Percentiles rank a stretch among this genome's conserved stretches.
phyloP scores from a whole-genome alignment of 768 basidiomycete species.

The Russula dissimulans region DNA sequence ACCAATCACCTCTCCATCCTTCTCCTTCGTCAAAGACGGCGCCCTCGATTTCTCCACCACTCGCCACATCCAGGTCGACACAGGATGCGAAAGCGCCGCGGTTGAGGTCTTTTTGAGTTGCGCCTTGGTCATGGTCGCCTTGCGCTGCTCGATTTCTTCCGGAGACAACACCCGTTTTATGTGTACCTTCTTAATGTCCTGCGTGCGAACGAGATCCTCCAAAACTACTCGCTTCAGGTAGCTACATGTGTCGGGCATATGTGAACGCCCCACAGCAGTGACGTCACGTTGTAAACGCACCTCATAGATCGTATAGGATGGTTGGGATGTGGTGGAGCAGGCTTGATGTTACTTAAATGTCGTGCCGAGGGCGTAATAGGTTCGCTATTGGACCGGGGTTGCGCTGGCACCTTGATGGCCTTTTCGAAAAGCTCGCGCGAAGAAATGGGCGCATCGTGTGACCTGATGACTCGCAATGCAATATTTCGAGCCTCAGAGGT shows the following conservation, averaged over 20 bases:
- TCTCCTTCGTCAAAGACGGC: not conserved
- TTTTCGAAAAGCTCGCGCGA: slow-evolving; percentile 25
- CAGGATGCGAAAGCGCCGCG: not conserved
- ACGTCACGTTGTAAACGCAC: slow-evolving; percentile 26
- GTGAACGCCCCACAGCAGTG: not conserved
- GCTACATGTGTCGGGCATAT: slow-evolving; percentile 26
- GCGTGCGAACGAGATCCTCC: slow-evolving; percentile 34
- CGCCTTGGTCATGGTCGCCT: slow-evolving; percentile 21
- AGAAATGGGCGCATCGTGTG: slow-evolving; percentile 20
- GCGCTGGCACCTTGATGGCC: slow-evolving; percentile 19
- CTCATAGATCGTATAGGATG: slow-evolving; percentile 47
- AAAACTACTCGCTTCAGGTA: slow-evolving; percentile 49
- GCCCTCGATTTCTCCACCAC: slow-evolving; percentile 2
- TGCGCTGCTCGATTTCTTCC: slow-evolving; percentile 23
- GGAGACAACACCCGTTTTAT: slow-evolving; percentile 26
- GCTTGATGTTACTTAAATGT: slow-evolving; percentile 24
- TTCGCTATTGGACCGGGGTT: not conserved
- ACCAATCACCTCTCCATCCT: slow-evolving; percentile 23
- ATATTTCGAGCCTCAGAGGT: slow-evolving; percentile 20
- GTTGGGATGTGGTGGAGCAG: slow-evolving; percentile 34
- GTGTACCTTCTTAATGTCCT: slow-evolving; percentile 37
- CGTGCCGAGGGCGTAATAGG: slow-evolving; percentile 13
- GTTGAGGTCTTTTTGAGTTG: slow-evolving; percentile 25
- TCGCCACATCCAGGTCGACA: slow-evolving; percentile 36
- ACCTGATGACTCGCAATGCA: slow-evolving; percentile 21